Conservation (phyloP, 1,284 basidiomycete species). For the Albatrellus sp. region DNA sequence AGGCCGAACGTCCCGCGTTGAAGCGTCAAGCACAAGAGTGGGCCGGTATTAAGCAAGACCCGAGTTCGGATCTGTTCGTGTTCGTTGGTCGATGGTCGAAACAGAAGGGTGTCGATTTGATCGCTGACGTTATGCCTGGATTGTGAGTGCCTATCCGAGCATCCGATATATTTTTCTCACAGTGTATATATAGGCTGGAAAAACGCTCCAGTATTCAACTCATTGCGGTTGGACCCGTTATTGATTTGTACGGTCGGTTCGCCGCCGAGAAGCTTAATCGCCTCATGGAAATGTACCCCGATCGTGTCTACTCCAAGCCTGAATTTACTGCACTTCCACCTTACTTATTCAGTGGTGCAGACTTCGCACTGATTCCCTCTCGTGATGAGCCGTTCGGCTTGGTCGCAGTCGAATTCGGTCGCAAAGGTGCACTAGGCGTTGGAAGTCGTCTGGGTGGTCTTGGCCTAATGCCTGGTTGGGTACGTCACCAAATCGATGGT, state of each 20-base stretch:
- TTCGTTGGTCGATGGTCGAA: constrained; percentile 96
- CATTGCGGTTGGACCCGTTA: constrained; percentile 84
- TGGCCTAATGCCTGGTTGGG: constrained; percentile 94
- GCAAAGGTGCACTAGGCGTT: constrained; percentile 90
- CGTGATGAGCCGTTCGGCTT: constrained; percentile 92
- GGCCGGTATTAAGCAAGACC: constrained; percentile 85
- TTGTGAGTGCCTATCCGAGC: constrained; percentile 36
- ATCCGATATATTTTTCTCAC: neutral
- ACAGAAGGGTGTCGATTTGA: constrained; percentile 91
- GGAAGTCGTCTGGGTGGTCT: constrained; percentile 87
- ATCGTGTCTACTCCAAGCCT: constrained; percentile 85
- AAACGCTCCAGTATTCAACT: constrained; percentile 80
- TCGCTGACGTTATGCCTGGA: constrained; percentile 86
- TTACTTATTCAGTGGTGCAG: constrained; percentile 85
- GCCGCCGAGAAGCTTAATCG: constrained; percentile 86
- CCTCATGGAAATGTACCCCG: constrained; percentile 89
- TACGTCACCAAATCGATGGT: constrained; percentile 25
- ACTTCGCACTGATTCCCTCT: constrained; percentile 88
- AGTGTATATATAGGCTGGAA: constrained; percentile 42
- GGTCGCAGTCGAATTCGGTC: constrained; percentile 89
- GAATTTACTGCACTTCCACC: constrained; percentile 91
- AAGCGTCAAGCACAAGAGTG: constrained; percentile 90
- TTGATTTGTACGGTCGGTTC: constrained; percentile 87
- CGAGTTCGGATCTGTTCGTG: constrained; percentile 80
- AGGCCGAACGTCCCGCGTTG: constrained; percentile 78